Evolutionary conservation across 1,284 basidiomycete genomes (phyloP), one percentile per base, ranked within the genome.

Genomic region (Trametes sp.): DNA sequence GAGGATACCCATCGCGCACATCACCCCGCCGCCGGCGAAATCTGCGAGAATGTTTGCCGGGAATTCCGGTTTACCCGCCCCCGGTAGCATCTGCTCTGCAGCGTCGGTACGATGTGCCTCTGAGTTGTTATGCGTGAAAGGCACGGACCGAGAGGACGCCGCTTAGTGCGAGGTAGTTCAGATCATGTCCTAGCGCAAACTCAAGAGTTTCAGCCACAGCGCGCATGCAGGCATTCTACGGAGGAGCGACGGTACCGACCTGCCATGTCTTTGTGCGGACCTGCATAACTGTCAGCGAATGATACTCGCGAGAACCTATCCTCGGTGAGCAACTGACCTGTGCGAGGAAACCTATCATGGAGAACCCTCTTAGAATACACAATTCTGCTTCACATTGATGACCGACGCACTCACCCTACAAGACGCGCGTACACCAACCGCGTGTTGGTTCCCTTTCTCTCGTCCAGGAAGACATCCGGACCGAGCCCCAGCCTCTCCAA

Each of bases 81-180:
- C 88, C 52, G 90, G 88, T n/a, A 93, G 78, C 81, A 92, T 86
- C 90, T 92, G 57, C 1, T 61, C 35, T 66, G 35, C 45, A 7
- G 19, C 6, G 52, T 51, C 0, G 35, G 13, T 28, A 16, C 48
- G 4, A 7, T 38, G 6, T 16, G 13, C 35, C 11, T 11, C 19
- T 6, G 16, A 19, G 28, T 13, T 61, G 31, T 8, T 44, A 19
- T 23, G 28, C 10, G 7, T 23, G 1, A 0, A 28, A 41, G 48
- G 19, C 28, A 73, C 86, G 64, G 70, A 90, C 90, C n/a, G 88
- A 87, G 11, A 94, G 79, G 6, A 91, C 82, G 0, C 93, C 93
- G 64, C 89, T 92, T 29, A 93, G 80, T 10, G 93, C 93, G n/a
- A 94, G 81, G 73, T 94, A 95, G 73, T 94, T 95, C 68, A 95